These are phyloP conservation scores for Beauveria medogensis DNA, from an alignment of 2,329 filamentous ascomycete species.

Conservation along the genomic window DNA sequence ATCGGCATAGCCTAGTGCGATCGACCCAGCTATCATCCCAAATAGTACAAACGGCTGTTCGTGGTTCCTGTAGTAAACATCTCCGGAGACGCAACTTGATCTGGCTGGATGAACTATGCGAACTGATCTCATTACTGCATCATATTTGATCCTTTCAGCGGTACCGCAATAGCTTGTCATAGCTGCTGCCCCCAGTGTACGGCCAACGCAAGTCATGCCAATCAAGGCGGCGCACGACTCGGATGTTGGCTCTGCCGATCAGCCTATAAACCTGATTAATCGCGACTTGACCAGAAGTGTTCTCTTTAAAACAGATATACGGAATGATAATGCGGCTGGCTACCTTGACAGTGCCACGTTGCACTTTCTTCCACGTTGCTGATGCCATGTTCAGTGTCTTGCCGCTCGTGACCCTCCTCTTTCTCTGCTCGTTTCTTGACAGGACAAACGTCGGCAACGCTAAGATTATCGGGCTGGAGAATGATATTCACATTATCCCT, in stretches of 20 bases:
- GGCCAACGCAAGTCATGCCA: conserved; percentile 9
- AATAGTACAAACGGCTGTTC: neutral
- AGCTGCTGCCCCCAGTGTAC: neutral
- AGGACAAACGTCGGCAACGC: conserved; percentile 69
- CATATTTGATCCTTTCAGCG: no score
- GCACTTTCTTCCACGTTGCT: neutral
- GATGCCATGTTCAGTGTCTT: conserved; percentile 41
- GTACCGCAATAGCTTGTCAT: neutral
- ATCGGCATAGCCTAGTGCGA: neutral
- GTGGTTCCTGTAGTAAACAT: neutral
- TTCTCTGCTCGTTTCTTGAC: conserved; percentile 57
- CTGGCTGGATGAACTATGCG: neutral
- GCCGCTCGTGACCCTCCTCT: conserved; percentile 54
- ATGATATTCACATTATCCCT: conserved; percentile 49
- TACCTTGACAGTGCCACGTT: neutral
- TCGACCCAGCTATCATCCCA: neutral
- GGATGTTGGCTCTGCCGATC: conserved; percentile 13
- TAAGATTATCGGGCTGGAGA: conserved; percentile 54
- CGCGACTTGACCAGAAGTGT: conserved; percentile 18
- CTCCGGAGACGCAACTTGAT: neutral
- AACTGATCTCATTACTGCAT: neutral
- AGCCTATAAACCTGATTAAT: neutral
- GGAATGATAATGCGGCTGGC: conserved; percentile 4
- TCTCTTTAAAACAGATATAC: conserved; percentile 23
- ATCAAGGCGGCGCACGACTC: conserved; percentile 16